Conservation (phyloP, 352 stramenopile genomes). For the Pythium sp. region DNA sequence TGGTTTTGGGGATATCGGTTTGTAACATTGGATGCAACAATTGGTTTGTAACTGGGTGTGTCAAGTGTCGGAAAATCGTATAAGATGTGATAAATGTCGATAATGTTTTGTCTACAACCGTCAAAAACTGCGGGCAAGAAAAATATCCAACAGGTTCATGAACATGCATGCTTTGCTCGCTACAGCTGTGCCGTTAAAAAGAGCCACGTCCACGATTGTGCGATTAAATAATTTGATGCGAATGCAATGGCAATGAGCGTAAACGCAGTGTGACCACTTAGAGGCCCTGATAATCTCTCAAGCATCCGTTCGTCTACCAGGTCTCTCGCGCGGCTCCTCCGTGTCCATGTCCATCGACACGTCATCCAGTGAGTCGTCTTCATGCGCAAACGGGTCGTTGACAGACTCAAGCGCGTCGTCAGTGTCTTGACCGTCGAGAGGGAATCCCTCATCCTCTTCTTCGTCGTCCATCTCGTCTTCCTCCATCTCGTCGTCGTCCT, state of each 20-base stretch:
- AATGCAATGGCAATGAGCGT: background rate
- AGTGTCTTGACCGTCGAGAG: slow-evolving; percentile 26
- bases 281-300: background rate
- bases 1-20: background rate
- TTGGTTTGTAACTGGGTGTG: background rate
- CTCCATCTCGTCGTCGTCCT: slow-evolving; percentile 44
- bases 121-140: background rate
- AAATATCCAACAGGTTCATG: background rate
- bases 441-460: slow-evolving; percentile 32
- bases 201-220: background rate
- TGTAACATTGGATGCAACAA: background rate
- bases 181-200: no score
- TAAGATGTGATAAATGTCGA: background rate
- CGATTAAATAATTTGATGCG: background rate
- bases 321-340: slow-evolving; percentile 6
- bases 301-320: slow-evolving; percentile 1
- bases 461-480: slow-evolving; percentile 33
- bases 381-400: slow-evolving; percentile 30
- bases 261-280: background rate
- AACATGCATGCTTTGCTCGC: background rate
- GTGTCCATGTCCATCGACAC: slow-evolving; percentile 44
- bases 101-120: background rate
- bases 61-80: background rate
- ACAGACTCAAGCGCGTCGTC: slow-evolving; percentile 24
- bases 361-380: slow-evolving; percentile 34